A percentile compares a stretch with the other conserved stretches of the same genome.
Evolutionary conservation across 805 yeast genomes (phyloP).

Genomic region (Ogataea sp.): DNA sequence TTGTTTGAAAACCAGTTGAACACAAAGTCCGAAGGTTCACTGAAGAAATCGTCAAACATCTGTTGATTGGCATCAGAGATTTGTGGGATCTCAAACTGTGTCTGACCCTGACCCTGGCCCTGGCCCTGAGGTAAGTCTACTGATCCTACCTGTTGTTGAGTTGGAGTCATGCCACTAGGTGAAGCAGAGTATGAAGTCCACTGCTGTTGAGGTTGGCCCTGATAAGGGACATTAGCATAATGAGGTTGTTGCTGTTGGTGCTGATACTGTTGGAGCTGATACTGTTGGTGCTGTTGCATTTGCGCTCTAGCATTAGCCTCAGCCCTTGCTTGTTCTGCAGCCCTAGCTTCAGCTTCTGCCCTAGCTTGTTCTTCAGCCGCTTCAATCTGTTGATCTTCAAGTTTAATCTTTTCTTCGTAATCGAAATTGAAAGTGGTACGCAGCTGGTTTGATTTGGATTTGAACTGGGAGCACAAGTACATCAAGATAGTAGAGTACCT

Average conservation of each 20-base stretch:
- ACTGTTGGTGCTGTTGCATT: too few relatives aligned
- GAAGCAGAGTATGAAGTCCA: too few relatives aligned
- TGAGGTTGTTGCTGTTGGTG: too few relatives aligned
- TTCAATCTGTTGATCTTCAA: slow-evolving; percentile 4
- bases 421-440: slow-evolving; percentile 12
- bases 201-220: too few relatives aligned
- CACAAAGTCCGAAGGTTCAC: slow-evolving; percentile 28
- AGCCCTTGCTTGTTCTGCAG: not conserved
- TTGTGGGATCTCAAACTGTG: slow-evolving; percentile 1
- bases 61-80: slow-evolving; percentile 16
- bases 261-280: too few relatives aligned
- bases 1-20: slow-evolving; percentile 45
- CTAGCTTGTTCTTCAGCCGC: slow-evolving; percentile 1
- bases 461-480: slow-evolving; percentile 72
- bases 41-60: slow-evolving; percentile 24
- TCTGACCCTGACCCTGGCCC: slow-evolving; percentile 1
- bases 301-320: too few relatives aligned
- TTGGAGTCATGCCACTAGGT: not conserved
- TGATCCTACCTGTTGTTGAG: not conserved
- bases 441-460: slow-evolving; percentile 25
- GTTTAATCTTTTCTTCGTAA: slow-evolving; percentile 16
- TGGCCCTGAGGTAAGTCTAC: too few relatives aligned
- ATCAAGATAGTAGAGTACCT: slow-evolving; percentile 70
- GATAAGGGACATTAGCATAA: too few relatives aligned
- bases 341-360: not conserved